Base-by-base conservation (phyloP, 352 stramenopile genomes). In the Globisporangium mamillatum region DNA sequence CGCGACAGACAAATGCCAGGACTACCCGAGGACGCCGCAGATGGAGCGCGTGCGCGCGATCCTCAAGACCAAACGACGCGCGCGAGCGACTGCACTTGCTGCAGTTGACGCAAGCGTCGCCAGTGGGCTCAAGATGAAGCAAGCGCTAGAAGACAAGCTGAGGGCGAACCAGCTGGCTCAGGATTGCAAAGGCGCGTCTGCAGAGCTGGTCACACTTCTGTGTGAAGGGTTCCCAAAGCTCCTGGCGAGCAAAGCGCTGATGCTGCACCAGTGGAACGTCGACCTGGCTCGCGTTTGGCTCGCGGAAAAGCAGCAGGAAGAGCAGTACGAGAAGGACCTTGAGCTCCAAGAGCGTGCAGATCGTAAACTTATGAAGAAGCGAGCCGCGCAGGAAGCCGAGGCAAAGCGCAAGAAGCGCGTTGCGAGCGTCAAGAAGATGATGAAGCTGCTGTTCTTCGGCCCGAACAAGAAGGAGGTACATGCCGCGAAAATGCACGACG, bases 1-100 rank as follows among this genome's bases (percentile, higher is more conserved):
- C 52, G 78, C 75, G 7, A 72, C 69, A 5, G 71, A 82, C 20
- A 85, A 81, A n/a, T 82, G 75, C 59, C 78, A 85, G 64, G 78
- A 85, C 50, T 77, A 77, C 36, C 75, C 73, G 25, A 18, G 64
- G 32, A 81, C 73, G 0, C 18, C 66, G 12, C 64, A 85, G 41
- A 75, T 78, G 46, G 78, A 80, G 25, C 78, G 78, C 38, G 69
- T 68, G 9, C 63, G 68, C 3, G 73, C 71, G 2, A 24, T 82
- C 27, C 71, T 85, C 4, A 70, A 73, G 63, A 82, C 75, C 0
- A 70, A 67, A 25, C 67, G 71, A n/a, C 75, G 78, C 6, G 78
- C 71, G 2, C 70, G 70, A 6, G 59, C 55, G 22, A 77, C 68
- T 2, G 71, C 70, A 0, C 22, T 63, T 4, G 65, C 70, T 29